phyloP scores from a whole-genome alignment of 2,329 filamentous ascomycete species.

The Fusarium sp. region DNA sequence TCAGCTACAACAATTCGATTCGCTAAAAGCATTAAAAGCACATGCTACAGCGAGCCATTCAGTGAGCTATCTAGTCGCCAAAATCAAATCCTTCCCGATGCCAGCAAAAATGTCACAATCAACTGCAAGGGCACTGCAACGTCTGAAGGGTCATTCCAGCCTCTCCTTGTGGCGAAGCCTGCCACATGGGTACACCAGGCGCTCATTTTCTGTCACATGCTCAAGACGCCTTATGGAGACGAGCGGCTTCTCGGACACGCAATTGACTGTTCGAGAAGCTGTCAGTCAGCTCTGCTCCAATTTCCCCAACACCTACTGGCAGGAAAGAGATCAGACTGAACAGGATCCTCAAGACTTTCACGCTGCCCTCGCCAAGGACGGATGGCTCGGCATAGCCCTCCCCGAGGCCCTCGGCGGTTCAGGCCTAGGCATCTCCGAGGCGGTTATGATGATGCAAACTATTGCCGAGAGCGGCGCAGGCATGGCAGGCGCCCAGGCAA shows the following conservation, averaged over 20 bases:
- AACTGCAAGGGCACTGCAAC: neutral
- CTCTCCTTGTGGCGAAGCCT: neutral
- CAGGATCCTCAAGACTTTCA: slow-evolving; percentile 82
- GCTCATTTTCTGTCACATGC: slow-evolving; percentile 53
- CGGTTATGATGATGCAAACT: slow-evolving; percentile 89
- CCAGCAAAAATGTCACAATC: neutral
- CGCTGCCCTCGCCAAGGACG: slow-evolving; percentile 76
- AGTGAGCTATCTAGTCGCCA: neutral
- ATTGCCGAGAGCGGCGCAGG: slow-evolving; percentile 83
- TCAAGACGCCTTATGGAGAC: slow-evolving; percentile 72
- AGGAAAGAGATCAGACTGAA: slow-evolving; percentile 75
- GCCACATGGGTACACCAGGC: neutral
- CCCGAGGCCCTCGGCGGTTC: slow-evolving; percentile 80
- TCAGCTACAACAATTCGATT: neutral
- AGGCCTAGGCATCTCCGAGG: slow-evolving; percentile 83
- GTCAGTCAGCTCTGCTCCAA: slow-evolving; percentile 75
- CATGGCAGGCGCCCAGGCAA: slow-evolving; percentile 75
- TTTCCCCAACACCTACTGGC: slow-evolving; percentile 85
- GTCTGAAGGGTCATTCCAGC: neutral
- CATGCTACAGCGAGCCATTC: neutral
- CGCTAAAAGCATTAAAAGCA: neutral
- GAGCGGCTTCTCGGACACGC: slow-evolving; percentile 77
- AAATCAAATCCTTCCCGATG: neutral
- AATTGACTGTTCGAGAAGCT: slow-evolving; percentile 78
- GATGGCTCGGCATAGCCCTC: slow-evolving; percentile 85